Evolutionary conservation across 805 yeast genomes (phyloP), one percentile per base, ranked within the genome.

Genomic region (Metschnikowia orientalis): DNA sequence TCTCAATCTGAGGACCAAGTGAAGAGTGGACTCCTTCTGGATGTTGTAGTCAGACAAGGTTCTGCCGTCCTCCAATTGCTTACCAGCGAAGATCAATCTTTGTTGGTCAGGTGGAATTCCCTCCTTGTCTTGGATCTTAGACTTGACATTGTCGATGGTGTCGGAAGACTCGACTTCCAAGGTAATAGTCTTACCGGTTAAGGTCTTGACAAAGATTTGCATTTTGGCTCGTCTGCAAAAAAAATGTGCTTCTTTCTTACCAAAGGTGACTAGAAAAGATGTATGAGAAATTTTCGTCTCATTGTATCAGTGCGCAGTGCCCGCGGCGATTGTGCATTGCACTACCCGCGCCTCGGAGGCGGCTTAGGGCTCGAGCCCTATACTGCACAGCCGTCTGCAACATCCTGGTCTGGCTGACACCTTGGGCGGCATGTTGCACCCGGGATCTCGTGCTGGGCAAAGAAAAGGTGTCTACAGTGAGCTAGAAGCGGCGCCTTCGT

Each of bases 61-160:
- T 80, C 97, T 87, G 67, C 97, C 97, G 62, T 90, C 97, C 77
- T 90, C 97, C 64, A 90, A 85, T 77, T 90, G 98, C 81, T 90
- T 90, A 78, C 98, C 98, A 65, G 97, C 97, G 66, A 92, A 90
- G 80, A 90, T 90, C 63, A 92, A 83, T 78, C 98, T 87, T 77
- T 90, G 97, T 73, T 90, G 97, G 74, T 90, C 97, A 62, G 97
- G 97, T 70, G 97, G 97, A 56, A 90, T 90, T 67, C 97, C 97
- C 73, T 90, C 97, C 81, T 89, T 89, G 81, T 90, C 95, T 75
- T 87, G 95, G 71, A 88, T 89, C 82, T 89, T 89, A 67, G 95
- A 79, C 79, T 89, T 88, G 80, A 88, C 96, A 65, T 88, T 88
- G 84, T 89, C 96, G 73, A 88, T 88, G 66, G 96, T 87, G 82